These are phyloP conservation scores for Ceratobasidium sp. DNA, from an alignment of 1,284 basidiomycete genomes.

Conservation along the genomic window DNA sequence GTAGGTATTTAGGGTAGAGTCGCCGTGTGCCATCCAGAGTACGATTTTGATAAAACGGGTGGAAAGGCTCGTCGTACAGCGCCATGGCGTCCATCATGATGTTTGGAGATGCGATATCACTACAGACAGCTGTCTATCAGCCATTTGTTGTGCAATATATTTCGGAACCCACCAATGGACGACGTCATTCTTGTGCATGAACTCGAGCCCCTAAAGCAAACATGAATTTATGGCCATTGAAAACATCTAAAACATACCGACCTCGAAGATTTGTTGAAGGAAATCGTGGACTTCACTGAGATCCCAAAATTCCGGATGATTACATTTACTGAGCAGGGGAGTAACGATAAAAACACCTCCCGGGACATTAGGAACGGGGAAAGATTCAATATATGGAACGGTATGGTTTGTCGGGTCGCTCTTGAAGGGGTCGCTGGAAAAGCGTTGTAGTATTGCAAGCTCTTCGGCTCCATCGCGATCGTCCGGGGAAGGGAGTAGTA, in stretches of 20 bases:
- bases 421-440: constrained; percentile 17
- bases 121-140: background rate
- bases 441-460: constrained; percentile 25
- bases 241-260: background rate
- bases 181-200: constrained; percentile 8
- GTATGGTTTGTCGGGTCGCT: constrained; percentile 25
- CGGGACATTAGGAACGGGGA: constrained; percentile 26
- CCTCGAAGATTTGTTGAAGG: constrained; percentile 41
- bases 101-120: constrained; percentile 35
- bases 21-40: background rate
- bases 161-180: constrained; percentile 16
- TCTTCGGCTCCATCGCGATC: constrained; percentile 36
- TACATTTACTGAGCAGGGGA: constrained; percentile 30
- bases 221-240: background rate
- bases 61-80: constrained; percentile 27
- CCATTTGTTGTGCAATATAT: background rate
- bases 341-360: constrained; percentile 25
- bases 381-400: constrained; percentile 25
- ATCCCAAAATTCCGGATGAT: constrained; percentile 28
- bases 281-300: constrained; percentile 35
- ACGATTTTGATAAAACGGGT: background rate
- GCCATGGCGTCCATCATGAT: constrained; percentile 29
- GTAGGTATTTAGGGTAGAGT: background rate
- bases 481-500: constrained; percentile 17
- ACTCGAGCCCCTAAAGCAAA: constrained; percentile 25